phyloP scores from a whole-genome alignment of 495 filamentous ascomycete species.

The Delitschia confertaspora region DNA sequence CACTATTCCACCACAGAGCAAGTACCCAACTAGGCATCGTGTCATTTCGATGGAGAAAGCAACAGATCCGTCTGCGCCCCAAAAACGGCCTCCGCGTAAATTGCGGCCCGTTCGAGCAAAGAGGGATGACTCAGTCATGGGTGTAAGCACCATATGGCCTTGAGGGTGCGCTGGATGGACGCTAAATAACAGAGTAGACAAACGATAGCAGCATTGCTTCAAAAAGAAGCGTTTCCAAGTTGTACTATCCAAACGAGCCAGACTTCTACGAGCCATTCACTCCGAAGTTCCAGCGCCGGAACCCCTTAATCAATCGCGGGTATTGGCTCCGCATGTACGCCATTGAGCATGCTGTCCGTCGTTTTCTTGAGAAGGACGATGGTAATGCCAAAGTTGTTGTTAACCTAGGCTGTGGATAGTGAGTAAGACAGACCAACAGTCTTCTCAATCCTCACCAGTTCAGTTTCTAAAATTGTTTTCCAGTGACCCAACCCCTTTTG shows the following conservation, averaged over 20 bases:
- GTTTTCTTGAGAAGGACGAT: slow-evolving; percentile 55
- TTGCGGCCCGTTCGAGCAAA: slow-evolving; percentile 19
- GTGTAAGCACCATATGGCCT: slow-evolving; percentile 39
- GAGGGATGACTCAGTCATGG: slow-evolving; percentile 63
- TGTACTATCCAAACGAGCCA: slow-evolving; percentile 62
- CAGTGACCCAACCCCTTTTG: slow-evolving; percentile 88
- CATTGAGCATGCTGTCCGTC: slow-evolving; percentile 60
- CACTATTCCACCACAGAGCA: too few relatives aligned
- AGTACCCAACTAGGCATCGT: too few relatives aligned
- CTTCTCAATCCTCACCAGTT: background rate
- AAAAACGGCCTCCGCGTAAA: slow-evolving; percentile 24
- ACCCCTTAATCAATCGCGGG: slow-evolving; percentile 78
- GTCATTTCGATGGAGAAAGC: background rate
- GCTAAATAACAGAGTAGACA: slow-evolving; percentile 45
- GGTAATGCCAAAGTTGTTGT: slow-evolving; percentile 63
- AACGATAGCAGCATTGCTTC: slow-evolving; percentile 86
- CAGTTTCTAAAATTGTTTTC: background rate
- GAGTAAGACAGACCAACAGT: slow-evolving; percentile 37
- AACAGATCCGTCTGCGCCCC: slow-evolving; percentile 1
- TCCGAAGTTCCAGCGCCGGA: slow-evolving; percentile 66
- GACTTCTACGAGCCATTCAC: slow-evolving; percentile 85
- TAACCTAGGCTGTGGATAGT: slow-evolving; percentile 90
- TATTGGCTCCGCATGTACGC: slow-evolving; percentile 81
- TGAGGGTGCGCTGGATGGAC: background rate
- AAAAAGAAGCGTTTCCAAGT: slow-evolving; percentile 76